Base-by-base conservation (phyloP, 2,329 filamentous ascomycete genomes). In the Cordyceps militaris region DNA sequence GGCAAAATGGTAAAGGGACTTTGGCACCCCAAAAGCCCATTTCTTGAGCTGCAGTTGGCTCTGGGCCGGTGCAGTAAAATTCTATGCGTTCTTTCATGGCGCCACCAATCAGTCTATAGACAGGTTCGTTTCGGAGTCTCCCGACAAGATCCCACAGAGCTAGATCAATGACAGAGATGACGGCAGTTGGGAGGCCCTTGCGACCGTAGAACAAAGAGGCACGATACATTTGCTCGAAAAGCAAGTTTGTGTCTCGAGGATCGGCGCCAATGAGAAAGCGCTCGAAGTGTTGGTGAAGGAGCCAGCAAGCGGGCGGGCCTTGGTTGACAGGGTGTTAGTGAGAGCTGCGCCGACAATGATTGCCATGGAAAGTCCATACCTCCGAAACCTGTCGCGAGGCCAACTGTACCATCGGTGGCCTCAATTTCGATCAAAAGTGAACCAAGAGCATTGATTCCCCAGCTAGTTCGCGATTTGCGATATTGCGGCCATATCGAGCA, bases 191-290 rank as follows among this genome's bases (percentile, higher is more conserved):
- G 1, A 97, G 83, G 48, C 92, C 92, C 73, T 97, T 97, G 64
- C 92, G 87, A 61, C 92, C 92, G 69, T 97, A 97, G 78, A 96
- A 97, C 89, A 96, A 95, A 64, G 91, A 95, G 2, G 82, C 89
- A 60, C 91, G 86, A 78, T 96, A 97, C 92, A 97, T 96, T 72
- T 95, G 91, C 77, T 97, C 92, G 70, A 95, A 97, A 30, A 97
- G 78, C 62, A 92, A 82, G 73, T 96, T 96, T 55, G 90, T 95
- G 69, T 97, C 91, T 65, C 92, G 82, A 11, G 91, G 91, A 71
- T 97, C 92, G 65, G 89, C 86, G 43, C 91, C 91, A 64, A 96
- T 80, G 61, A 97, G 76, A 80, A 97, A 97, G 61, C 92, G 84
- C 73, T 94, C 88, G 70, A 97, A 96, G 74, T 97, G 92, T 73